Evolutionary conservation across 352 stramenopile species (phyloP), one percentile per base, ranked within the genome.

Genomic region (Phytophthora syringae): DNA sequence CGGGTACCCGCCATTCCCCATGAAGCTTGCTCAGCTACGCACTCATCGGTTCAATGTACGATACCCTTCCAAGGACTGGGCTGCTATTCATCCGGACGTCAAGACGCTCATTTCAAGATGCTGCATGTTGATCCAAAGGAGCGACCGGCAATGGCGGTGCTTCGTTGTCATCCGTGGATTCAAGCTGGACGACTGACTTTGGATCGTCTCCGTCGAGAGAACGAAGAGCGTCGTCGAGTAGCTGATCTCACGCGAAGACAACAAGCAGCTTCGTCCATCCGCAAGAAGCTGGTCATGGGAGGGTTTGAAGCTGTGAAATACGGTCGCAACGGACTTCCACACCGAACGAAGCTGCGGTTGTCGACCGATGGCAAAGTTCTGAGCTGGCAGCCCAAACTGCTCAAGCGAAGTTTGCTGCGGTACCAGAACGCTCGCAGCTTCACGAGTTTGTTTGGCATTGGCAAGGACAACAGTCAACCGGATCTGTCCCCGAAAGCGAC

Each of bases 1-100:
- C 24, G 89, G 89, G 1, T 96, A 96, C 54, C 88, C 88, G 0
- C 89, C 89, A 28, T 97, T 97, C 64, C 88, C 87, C 0, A 93
- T 95, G 87, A 95, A 94, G 62, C 82, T 95, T 27, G 80, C 85
- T 3, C 86, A 95, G 60, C 60, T 95, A 21, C 87, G 87, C 15
- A 90, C 77, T 7, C 87, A 95, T 57, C 78, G 80, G 0, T 95
- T 95, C 70, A 84, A 94, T 49, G 85, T 94, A 28, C 79, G 82
- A 13, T 95, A 92, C 50, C 87, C 86, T 13, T 88, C 84, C 5
- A 94, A 94, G 30, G 87, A 95, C 49, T 95, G 87, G 87, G 59
- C 69, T 44, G 56, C 75, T 13, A 74, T 95, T 25, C 74, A 87
- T 6, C 45, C 79, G 4, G 67, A 78, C 16, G 78, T 94, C 32